Evolutionary conservation across 805 yeast genomes (phyloP).

Genomic region (Yamadazyma endophytica): DNA sequence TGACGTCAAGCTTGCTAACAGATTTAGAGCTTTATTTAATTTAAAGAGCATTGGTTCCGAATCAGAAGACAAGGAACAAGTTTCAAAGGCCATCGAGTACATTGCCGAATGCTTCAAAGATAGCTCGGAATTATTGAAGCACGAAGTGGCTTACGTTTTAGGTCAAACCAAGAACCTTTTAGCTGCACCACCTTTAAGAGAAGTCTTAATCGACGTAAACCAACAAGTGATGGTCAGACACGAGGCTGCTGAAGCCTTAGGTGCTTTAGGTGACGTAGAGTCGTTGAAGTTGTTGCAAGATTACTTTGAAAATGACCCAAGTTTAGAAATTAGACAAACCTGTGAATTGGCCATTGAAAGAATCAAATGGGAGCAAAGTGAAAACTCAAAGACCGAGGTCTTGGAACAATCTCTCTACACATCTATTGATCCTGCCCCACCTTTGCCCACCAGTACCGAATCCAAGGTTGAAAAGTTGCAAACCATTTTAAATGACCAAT

Average conservation of each 20-base stretch:
- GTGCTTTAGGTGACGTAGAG: slow-evolving; percentile 83
- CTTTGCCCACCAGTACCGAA: slow-evolving; percentile 58
- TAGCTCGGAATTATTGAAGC: slow-evolving; percentile 86
- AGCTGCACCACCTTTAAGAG: slow-evolving; percentile 73
- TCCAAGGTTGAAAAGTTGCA: slow-evolving; percentile 65
- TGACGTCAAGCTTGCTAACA: slow-evolving; percentile 67
- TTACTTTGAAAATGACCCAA: slow-evolving; percentile 69
- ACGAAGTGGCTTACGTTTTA: slow-evolving; percentile 94
- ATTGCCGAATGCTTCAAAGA: slow-evolving; percentile 82
- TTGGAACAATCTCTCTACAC: slow-evolving; percentile 75
- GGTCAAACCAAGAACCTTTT: slow-evolving; percentile 88
- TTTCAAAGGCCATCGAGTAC: slow-evolving; percentile 68
- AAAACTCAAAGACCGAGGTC: slow-evolving; percentile 57
- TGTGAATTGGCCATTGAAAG: slow-evolving; percentile 96
- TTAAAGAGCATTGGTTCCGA: slow-evolving; percentile 84
- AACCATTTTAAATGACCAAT: slow-evolving; percentile 68
- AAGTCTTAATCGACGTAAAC: slow-evolving; percentile 56
- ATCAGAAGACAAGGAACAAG: slow-evolving; percentile 48
- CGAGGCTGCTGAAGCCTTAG: slow-evolving; percentile 98
- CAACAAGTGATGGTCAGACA: slow-evolving; percentile 98
- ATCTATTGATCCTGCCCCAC: slow-evolving; percentile 98
- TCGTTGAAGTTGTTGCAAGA: slow-evolving; percentile 64
- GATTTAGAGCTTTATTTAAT: slow-evolving; percentile 93
- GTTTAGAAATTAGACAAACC: slow-evolving; percentile 89
- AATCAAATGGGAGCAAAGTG: slow-evolving; percentile 86